Evolutionary conservation across 148 eudicot species (phyloP), one percentile per base, ranked within the genome.

Genomic region (Linanthus parryae): DNA sequence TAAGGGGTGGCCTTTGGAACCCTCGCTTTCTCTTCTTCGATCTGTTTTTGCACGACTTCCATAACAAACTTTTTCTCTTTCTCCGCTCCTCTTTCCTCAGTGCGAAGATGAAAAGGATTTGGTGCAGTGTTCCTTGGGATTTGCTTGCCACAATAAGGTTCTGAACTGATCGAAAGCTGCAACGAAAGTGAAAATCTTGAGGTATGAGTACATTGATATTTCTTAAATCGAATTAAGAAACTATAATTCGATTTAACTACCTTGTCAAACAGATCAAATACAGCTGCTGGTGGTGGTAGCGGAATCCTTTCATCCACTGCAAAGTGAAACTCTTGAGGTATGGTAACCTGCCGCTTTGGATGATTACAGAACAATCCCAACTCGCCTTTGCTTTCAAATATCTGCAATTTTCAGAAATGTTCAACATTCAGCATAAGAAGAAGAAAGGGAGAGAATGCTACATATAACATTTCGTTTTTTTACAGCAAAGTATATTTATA

Each of bases 321-420:
- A 63, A 92, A 92, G 57, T 87, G 86, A 70, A 92, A 92, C 67
- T 84, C 94, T 54, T 84, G 77, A 31, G 98, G 98, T 23, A 84
- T 45, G 6, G 98, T 92, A 17, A 84, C 73, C 50, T 81, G 94
- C 52, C 71, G 71, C 63, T 92, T 92, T 57, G 54, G 67, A n/a
- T n/a, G n/a, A 65, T 83, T 83, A 61, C 79, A 75, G 58, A 77
- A 84, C 36, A 86, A 37, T 12, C 98, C 96, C 67, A 92, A 17
- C 15, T 73, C 95, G 23, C 98, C 98, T 69, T 87, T 92, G 48
- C 96, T 87, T 70, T 92, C 96, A 61, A 92, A 82, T 44, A 92
- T 92, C 98, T 92, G 50, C 34, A 75, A 35, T 34, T 41, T 59
- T 31, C 44, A 40, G 31, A 16, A 23, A n/a, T 40, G 6, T 19